phyloP scores from a whole-genome alignment of 768 basidiomycete species.

The Sistotremastrum suecicum region DNA sequence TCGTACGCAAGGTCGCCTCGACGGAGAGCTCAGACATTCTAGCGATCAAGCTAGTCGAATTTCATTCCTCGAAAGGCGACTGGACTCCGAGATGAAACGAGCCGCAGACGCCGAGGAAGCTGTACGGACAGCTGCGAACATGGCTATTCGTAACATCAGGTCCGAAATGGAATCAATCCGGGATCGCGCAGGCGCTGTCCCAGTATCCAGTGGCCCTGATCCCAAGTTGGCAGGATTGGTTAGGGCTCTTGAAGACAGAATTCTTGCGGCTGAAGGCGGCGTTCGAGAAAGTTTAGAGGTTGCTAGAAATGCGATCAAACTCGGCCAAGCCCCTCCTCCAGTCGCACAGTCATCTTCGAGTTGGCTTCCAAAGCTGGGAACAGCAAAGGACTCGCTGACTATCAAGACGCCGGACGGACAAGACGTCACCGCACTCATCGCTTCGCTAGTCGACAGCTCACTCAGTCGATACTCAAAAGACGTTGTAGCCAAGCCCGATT shows the following conservation, averaged over 20 bases:
- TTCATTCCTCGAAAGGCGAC: conserved; percentile 38
- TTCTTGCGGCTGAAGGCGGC: conserved; percentile 45
- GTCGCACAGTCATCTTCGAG: conserved; percentile 13
- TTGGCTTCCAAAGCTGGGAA: conserved; percentile 20
- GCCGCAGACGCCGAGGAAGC: conserved; percentile 40
- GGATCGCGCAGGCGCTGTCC: conserved; percentile 12
- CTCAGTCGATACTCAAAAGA: conserved; percentile 64
- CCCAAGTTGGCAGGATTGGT: conserved; percentile 19
- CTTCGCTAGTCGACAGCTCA: conserved; percentile 62
- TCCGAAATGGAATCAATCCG: conserved; percentile 43
- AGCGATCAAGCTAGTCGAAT: conserved; percentile 41
- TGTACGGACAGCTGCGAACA: conserved; percentile 27
- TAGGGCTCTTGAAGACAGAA: conserved; percentile 43
- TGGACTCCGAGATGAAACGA: conserved; percentile 32
- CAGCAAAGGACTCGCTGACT: conserved; percentile 21
- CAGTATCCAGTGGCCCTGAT: conserved; percentile 8
- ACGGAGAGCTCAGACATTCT: conserved; percentile 35
- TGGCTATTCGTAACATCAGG: conserved; percentile 34
- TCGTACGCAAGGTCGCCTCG: conserved; percentile 33
- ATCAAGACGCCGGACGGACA: conserved; percentile 68
- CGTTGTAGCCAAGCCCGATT: conserved; percentile 68
- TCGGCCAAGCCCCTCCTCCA: conserved; percentile 19
- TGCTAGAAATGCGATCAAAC: conserved; percentile 32
- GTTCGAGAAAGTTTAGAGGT: conserved; percentile 63
- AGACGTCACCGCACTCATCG: conserved; percentile 57